Percentiles rank a stretch among this genome's conserved stretches.
These are phyloP conservation scores for Claviceps africana DNA, from an alignment of 2,329 filamentous ascomycete species.

Conservation along the genomic window DNA sequence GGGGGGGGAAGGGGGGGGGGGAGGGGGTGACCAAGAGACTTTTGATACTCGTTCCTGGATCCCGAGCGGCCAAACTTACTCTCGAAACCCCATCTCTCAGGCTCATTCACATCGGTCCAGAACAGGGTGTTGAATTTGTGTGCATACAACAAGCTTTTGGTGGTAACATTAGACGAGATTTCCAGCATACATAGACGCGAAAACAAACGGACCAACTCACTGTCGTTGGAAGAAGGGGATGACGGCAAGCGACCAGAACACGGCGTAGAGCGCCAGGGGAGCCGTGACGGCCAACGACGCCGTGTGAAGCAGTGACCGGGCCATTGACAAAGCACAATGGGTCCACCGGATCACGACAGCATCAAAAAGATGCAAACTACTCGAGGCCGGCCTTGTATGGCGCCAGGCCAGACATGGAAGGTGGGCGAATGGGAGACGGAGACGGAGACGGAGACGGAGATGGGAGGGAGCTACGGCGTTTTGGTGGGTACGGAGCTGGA, in stretches of 20 bases:
- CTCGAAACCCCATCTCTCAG: constrained; percentile 75
- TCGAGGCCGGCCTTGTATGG: neutral
- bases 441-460: too few species aligned
- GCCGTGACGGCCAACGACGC: constrained; percentile 28
- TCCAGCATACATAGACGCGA: neutral
- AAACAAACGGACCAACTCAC: constrained; percentile 34
- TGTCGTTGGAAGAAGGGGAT: constrained; percentile 64
- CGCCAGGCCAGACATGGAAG: neutral
- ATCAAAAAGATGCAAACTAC: neutral
- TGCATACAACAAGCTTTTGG: constrained; percentile 60
- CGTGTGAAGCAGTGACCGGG: constrained; percentile 19
- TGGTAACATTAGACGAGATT: neutral
- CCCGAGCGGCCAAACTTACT: constrained; percentile 33
- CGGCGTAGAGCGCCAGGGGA: constrained; percentile 49
- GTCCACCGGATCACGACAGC: neutral
- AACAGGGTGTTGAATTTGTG: constrained; percentile 62
- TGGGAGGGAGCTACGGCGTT: too few species aligned
- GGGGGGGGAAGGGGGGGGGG: too few species aligned
- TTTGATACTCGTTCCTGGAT: neutral
- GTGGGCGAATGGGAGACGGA: too few species aligned
- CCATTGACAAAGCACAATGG: neutral
- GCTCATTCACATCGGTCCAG: constrained; percentile 60
- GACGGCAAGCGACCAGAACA: constrained; percentile 50
- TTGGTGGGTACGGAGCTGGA: too few species aligned
- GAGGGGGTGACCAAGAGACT: neutral